Evolutionary conservation across 2,329 filamentous ascomycete species (phyloP), one percentile per base, ranked within the genome.

Genomic region (Fusarium nodosum): DNA sequence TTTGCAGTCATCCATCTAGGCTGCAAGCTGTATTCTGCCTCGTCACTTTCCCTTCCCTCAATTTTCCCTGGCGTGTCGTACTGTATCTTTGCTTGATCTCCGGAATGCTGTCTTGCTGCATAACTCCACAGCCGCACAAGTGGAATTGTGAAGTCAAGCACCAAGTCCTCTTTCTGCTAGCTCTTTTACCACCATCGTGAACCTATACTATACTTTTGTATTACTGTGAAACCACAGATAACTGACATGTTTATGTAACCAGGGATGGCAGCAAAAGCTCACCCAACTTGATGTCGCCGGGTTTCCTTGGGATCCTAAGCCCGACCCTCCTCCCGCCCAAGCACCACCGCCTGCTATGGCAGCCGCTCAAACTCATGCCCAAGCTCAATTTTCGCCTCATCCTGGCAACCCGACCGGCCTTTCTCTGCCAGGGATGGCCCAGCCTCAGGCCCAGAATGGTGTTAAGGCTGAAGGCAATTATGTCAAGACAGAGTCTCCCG

Each of bases 251-350:
- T 46, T 62, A 69, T 42, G 20, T 62, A 51, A 47, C 56, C 75
- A 98, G 94, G 93, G 91, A 82, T 99, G 96, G 96, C 94, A 98
- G 84, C 86, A 90, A 75, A 97, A 97, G 81, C 86, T 99, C 36
- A 92, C 94, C 2, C 89, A 90, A 72, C 89, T 97, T 71, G 89
- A 91, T 71, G 91, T 98, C 66, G 96, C 96, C 63, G 85, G 88
- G 60, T 97, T 98, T 78, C 95, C 96, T 13, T 99, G 96, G 96
- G 96, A 99, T 77, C 95, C 96, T 44, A 90, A 92, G 77, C 91
- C 91, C 51, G 90, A 92, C 54, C 86, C 88, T n/a, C 70, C 77
- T 24, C 71, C 76, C 68, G 66, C 76, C 79, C 77, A 81, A 76
- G 68, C 80, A 76, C 50, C 77, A 72, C 66, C 72, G 26, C 60